These are phyloP conservation scores for Helotiales sp. DNA, from an alignment of 2,329 filamentous ascomycete genomes.

Conservation along the genomic window DNA sequence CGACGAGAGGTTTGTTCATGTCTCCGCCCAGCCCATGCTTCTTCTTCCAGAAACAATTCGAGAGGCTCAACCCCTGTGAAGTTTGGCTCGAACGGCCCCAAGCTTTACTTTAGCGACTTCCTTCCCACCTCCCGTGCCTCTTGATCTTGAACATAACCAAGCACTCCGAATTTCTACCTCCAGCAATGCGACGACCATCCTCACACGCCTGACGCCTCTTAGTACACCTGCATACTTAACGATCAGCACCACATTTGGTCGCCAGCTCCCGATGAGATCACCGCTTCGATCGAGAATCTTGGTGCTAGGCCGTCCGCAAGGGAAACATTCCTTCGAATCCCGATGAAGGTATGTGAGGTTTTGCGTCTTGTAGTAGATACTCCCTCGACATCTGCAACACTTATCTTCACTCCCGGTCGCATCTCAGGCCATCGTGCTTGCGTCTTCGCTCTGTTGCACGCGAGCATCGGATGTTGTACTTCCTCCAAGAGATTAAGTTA, in stretches of 20 bases:
- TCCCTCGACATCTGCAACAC: neutral
- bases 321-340: slow-evolving; percentile 27
- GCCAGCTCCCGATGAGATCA: slow-evolving; percentile 34
- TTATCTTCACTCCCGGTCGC: slow-evolving; percentile 7
- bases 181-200: slow-evolving; percentile 22
- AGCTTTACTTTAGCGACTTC: neutral
- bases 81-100: slow-evolving; percentile 2
- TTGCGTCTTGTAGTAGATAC: slow-evolving; percentile 1
- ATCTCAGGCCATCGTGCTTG: slow-evolving; percentile 9
- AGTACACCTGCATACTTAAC: slow-evolving; percentile 15
- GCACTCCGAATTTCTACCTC: neutral
- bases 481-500: slow-evolving; percentile 9
- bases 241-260: slow-evolving; percentile 5
- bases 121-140: neutral
- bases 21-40: neutral
- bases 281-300: slow-evolving; percentile 27
- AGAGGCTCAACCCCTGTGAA: neutral
- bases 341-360: slow-evolving; percentile 35
- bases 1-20: too few relatives aligned
- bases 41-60: neutral
- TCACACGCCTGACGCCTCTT: slow-evolving; percentile 9
- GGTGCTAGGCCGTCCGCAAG: slow-evolving; percentile 33
- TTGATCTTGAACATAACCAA: neutral
- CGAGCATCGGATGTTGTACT: slow-evolving; percentile 23
- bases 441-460: slow-evolving; percentile 22